Base-by-base conservation (phyloP, 2,329 filamentous ascomycete species). In the Neofusicoccum kwambonambiense region DNA sequence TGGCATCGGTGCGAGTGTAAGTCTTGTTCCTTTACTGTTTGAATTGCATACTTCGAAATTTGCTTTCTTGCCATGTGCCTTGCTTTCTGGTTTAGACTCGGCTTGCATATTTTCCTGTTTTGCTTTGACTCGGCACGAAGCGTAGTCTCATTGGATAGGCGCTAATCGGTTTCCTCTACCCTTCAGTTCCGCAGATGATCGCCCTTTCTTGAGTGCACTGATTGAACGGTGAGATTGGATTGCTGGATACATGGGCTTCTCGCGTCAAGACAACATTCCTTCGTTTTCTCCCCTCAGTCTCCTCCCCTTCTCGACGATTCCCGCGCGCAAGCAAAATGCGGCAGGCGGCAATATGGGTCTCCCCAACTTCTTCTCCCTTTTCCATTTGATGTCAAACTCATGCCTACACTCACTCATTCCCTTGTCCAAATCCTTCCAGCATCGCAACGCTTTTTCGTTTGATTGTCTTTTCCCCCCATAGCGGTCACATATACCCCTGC, bases 1-100 rank as follows among this genome's bases (percentile, higher is more conserved):
- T 47, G 56, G 56, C 12, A 60, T 64, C 51, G 61, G 61, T 50
- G 61, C 61, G 22, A 64, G 51, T 47, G 61, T 64, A 64, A 64
- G 61, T 54, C n/a, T 17, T 8, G 19, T 27, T 3, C 22, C 34
- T 58, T 45, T 45, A 6, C n/a, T 45, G 39, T 51, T 35, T 52
- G 31, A 34, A 44, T 54, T 22, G 22, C 12, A 12, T 3, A 12
- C 34, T 44, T 9, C 37, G 13, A 39, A 12, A 39, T 39, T 39
- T 11, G 3, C 11, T 9, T 5, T 37, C 13, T 9, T n/a, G 1
- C 3, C 19, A 34, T 35, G 5, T 45, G 27, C 6, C 12, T 60
- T 22, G 9, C 11, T 47, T 12, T 47, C 3, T 12, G n/a, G 39
- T 42, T 31, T 8, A 22, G n/a, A 15, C 41, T 44, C n/a, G 27